Evolutionary conservation across 1,284 basidiomycete genomes (phyloP), one percentile per base, ranked within the genome.

Genomic region (Melampsora larici-populina): DNA sequence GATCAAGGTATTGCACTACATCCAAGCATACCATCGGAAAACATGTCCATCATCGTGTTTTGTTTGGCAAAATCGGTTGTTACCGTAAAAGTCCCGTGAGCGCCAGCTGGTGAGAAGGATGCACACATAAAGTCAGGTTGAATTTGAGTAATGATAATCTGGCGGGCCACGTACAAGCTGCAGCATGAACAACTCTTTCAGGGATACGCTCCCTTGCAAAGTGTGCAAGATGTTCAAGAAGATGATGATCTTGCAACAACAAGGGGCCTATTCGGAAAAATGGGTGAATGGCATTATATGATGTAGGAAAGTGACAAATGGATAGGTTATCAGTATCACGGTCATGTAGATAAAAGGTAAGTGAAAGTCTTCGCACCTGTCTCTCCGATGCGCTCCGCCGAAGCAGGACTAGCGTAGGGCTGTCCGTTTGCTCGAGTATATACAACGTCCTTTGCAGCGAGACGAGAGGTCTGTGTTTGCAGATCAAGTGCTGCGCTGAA

Each of bases 171-270:
- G 36, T 36, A 36, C 36, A 36, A 79, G 90, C 92, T 84, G 92
- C 92, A 79, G 92, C 91, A 82, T 92, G 92, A 77, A 93, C 90
- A 88, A 90, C 81, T 63, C 69, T 40, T 80, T 60, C 70, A 40
- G 75, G 94, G 83, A 97, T 94, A 84, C 94, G 90, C 86, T 97
- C 94, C 77, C 92, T 89, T 85, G 92, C 92, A 82, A 95, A 94
- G 87, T 95, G 93, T 58, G 92, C 90, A 80, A 97, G 88, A 76
- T 92, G 87, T 85, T 95, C 92, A 83, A 93, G 90, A 31, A 78
- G 70, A 73, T 70, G 63, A 26, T 26, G 24, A 63, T 36, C 51
- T 55, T 55, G 51, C 18, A 55, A 21, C 17, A 55, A 55, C 24
- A 26, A 21, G 7, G 51, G 51, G 7, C 51, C 51, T 36, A 7